These are phyloP conservation scores for Pyrenochaeta sp. DNA, from an alignment of 2,329 filamentous ascomycete genomes.

Conservation along the genomic window DNA sequence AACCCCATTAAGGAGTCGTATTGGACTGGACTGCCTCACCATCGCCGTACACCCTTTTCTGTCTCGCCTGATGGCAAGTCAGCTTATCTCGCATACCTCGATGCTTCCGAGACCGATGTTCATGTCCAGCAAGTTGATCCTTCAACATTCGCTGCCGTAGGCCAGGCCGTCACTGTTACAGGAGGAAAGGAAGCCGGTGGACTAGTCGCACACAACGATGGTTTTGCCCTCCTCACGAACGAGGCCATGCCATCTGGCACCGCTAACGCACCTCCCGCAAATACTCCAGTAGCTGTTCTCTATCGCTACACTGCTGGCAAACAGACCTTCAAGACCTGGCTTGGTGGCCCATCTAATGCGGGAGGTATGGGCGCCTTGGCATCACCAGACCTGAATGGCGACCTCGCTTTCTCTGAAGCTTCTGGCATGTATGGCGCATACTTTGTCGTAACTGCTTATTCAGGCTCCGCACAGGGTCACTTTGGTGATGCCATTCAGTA, in stretches of 20 bases:
- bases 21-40: conserved; percentile 69
- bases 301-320: conserved; percentile 66
- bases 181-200: conserved; percentile 66
- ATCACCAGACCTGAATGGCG: conserved; percentile 68
- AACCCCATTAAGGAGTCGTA: conserved; percentile 67
- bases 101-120: conserved; percentile 63
- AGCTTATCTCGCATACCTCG: conserved; percentile 69
- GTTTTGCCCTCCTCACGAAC: conserved; percentile 69
- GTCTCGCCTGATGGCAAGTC: conserved; percentile 65
- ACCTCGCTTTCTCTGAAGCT: conserved; percentile 66
- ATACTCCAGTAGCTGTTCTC: conserved; percentile 64
- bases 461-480: conserved; percentile 63
- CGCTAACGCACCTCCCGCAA: conserved; percentile 57
- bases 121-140: conserved; percentile 67
- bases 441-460: conserved; percentile 68
- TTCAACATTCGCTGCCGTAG: conserved; percentile 62
- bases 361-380: conserved; percentile 57
- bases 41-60: conserved; percentile 70
- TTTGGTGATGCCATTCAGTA: conserved; percentile 67
- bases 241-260: conserved; percentile 62
- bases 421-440: conserved; percentile 68
- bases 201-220: conserved; percentile 68
- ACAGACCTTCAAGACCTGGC: conserved; percentile 66
- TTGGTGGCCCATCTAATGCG: conserved; percentile 66
- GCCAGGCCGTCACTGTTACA: conserved; percentile 61